Base-by-base conservation (phyloP, 106 monocot genomes). In the Allium cepa region DNA sequence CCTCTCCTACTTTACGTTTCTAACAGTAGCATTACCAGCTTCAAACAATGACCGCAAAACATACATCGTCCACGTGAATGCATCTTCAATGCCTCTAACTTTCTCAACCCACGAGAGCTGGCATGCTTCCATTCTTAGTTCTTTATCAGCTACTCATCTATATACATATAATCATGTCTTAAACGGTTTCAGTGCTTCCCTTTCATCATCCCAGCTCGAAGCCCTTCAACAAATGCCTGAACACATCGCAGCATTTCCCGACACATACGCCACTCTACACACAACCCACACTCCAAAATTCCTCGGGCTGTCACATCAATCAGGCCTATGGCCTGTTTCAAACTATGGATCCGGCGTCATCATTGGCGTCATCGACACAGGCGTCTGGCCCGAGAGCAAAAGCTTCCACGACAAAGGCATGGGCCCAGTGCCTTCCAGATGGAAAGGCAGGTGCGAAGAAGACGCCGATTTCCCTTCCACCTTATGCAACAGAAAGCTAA, bases 281-380 rank as follows among this genome's bases (percentile, higher is more conserved):
- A 84, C 84, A 15, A 84, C 80, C 9, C 77, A 60, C 59, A 73
- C 80, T 7, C 69, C 73, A 0, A 51, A 50, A 28, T 84, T 84
- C 69, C 67, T 84, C 48, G 69, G 77, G 9, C 80, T 84, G 5
- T 64, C 8, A 7, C 27, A 9, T 4, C 10, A 13, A 26, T 22
- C 46, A 0, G 84, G 77, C 47, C 14, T 68, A 2, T 80, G 74
- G 84, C 63, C 72, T 8, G 62, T 62, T 11, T 72, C 88, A 0
- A 64, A 47, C 10, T 74, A 68, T 22, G 88, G 81, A 4, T 64
- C 53, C n/a, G 65, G 27, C 26, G 36, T 66, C 16, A 71, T 77
- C 57, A 71, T 77, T 9, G 77, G 77, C 0, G 8, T 77, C 1
- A 2, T 77, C 1, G 77, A 77, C 66, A 58, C 58, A 17, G 71